Percentiles rank a stretch among this genome's conserved stretches.
These are phyloP conservation scores for Paragyromitra xinjiangensis DNA, from an alignment of 495 filamentous ascomycete species.

Conservation along the genomic window DNA sequence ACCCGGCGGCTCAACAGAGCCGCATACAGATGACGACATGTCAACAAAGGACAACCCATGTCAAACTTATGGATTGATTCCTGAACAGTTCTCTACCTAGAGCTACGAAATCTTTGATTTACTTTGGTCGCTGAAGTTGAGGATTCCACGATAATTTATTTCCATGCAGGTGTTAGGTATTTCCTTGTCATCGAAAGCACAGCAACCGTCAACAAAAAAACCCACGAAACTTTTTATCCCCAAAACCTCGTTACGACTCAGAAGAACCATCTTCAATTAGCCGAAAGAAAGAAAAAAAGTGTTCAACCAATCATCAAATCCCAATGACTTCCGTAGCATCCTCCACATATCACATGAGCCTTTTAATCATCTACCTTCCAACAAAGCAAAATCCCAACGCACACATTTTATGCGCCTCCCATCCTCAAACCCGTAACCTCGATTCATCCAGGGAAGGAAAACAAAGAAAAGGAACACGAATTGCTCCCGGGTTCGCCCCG, in stretches of 20 bases:
- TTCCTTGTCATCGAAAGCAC: slow-evolving; percentile 22
- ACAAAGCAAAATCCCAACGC: slow-evolving; percentile 1
- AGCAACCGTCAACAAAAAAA: slow-evolving; percentile 35
- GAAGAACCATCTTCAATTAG: slow-evolving; percentile 15
- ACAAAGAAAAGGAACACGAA: slow-evolving; percentile 9
- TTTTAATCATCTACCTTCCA: slow-evolving; percentile 35
- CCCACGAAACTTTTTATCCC: slow-evolving; percentile 26
- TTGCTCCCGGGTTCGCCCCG: slow-evolving; percentile 6
- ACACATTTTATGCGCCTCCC: background rate
- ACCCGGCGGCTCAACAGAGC: slow-evolving; percentile 45
- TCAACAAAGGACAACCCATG: slow-evolving; percentile 31
- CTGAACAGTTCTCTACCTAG: background rate
- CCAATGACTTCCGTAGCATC: slow-evolving; percentile 15
- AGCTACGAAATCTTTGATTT: background rate
- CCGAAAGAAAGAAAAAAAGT: slow-evolving; percentile 11
- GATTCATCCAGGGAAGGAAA: background rate
- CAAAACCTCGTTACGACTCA: slow-evolving; percentile 9
- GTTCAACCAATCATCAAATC: slow-evolving; percentile 20
- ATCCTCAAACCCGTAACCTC: background rate
- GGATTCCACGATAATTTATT: slow-evolving; percentile 27
- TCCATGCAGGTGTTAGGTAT: slow-evolving; percentile 7
- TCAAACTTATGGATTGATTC: slow-evolving; percentile 15
- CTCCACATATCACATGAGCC: slow-evolving; percentile 22
- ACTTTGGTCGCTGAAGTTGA: background rate
- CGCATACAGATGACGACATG: slow-evolving; percentile 46